Base-by-base conservation (phyloP, 192 early-diverging fungal species). In the Backusella parvicylindrica region DNA sequence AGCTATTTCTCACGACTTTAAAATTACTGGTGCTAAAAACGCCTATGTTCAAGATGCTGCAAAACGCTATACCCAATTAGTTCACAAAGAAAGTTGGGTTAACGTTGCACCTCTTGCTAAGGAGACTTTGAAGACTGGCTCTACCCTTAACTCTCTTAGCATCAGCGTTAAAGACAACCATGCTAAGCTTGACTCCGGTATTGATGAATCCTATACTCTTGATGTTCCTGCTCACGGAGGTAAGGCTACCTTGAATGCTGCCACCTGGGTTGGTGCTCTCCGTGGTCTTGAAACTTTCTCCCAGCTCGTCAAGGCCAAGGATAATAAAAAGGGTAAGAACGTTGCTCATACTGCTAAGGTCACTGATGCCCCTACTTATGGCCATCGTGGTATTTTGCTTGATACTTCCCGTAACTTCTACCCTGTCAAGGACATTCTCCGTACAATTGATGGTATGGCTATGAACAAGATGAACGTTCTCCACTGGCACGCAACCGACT, bases 381-480 rank as follows among this genome's bases (percentile, higher is more conserved):
- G 79, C 21, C 92, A 94, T 70, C 90, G 92, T 72, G 92, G 92
- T n/a, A 68, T 94, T n/a, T 30, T 89, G 73, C 77, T 91, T 43
- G 92, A 93, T 74, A 93, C 91, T 40, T 67, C 87, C 31, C 87
- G 91, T 66, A 90, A 92, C 84, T 94, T 86, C 33, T 93, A 85
- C 68, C 84, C 87, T 2, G 75, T 93, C 43, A 77, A 81, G 43
- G 79, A 79, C 30, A 82, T 93, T 35, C 72, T 84, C 80, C 83
- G 87, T 38, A 90, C 89, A 15, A 84, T 92, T 18, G 90, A 92
- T 69, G 91, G 89, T 49, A 86, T 92, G 82, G 81, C 91, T 64
- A 91, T 85, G 77, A 89, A 87, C 82, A 92, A 94, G 87, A 77
- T 92, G 74, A 94, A 94, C 37, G 89, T 92, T 16, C 82, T 94